Evolutionary conservation across 495 filamentous ascomycete species (phyloP).

Genomic region (Amphirosellinia nigrospora): DNA sequence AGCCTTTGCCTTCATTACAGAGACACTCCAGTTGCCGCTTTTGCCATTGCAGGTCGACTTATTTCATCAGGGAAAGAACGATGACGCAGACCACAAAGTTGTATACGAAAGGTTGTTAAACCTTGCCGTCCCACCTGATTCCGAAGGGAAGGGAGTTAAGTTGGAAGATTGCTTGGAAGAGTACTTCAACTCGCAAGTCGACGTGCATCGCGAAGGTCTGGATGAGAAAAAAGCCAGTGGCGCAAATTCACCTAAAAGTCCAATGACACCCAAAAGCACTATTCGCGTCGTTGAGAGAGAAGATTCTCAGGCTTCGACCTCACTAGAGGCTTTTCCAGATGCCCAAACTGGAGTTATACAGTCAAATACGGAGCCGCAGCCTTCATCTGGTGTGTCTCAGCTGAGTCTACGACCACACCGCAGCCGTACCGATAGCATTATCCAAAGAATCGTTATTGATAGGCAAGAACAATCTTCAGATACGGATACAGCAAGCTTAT

Average conservation of each 20-base stretch:
- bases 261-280: constrained; percentile 36
- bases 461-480: constrained; percentile 41
- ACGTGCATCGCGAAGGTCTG: constrained; percentile 75
- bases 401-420: constrained; percentile 36
- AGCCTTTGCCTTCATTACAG: constrained; percentile 93
- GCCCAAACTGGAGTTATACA: constrained; percentile 1
- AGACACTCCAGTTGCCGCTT: constrained; percentile 82
- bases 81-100: constrained; percentile 88
- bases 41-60: constrained; percentile 94
- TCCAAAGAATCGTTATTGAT: constrained; percentile 54
- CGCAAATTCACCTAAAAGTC: constrained; percentile 20
- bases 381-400: constrained; percentile 30
- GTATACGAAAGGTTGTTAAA: constrained; percentile 92
- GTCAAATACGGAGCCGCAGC: constrained; percentile 19
- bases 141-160: constrained; percentile 68
- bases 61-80: constrained; percentile 86
- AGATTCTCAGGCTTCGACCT: constrained; percentile 32
- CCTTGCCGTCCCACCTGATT: constrained; percentile 75
- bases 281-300: constrained; percentile 45
- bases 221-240: constrained; percentile 60
- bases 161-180: constrained; percentile 90
- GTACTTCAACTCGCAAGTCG: constrained; percentile 94
- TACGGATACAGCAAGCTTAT: constrained; percentile 45
- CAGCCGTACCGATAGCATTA: constrained; percentile 56
- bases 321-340: neutral